Evolutionary conservation across 2,329 filamentous ascomycete species (phyloP).

Genomic region (Diaporthe australafricana): DNA sequence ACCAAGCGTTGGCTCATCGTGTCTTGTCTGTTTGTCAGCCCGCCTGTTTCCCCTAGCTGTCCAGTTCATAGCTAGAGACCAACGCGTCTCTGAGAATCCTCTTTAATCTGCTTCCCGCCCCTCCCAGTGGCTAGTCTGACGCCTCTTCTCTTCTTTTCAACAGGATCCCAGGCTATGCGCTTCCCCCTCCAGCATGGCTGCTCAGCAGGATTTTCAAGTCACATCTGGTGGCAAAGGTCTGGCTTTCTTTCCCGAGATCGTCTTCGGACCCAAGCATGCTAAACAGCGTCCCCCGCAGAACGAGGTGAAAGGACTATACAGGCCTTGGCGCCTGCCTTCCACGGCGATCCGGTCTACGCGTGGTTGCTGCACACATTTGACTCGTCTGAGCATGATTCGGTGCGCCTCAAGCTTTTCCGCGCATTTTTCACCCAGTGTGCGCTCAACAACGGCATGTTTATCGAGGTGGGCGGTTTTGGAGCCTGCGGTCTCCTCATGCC

Average conservation of each 20-base stretch:
- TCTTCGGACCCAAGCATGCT: neutral
- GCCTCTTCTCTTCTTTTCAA: no score
- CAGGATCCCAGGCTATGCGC: no score
- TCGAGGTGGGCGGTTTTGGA: neutral
- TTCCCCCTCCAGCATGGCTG: neutral
- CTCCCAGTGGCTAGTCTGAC: no score
- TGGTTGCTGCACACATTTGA: neutral
- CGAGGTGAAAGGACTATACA: neutral
- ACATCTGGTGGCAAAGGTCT: neutral
- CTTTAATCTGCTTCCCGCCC: no score
- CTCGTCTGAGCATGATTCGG: neutral
- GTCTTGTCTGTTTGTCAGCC: no score
- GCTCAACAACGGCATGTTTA: neutral
- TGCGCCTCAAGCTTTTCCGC: neutral
- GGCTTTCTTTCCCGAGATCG: neutral
- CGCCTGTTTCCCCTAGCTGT: no score
- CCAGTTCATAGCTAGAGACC: no score
- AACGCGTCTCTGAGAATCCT: no score
- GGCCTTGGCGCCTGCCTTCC: neutral
- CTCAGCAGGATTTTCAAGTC: neutral
- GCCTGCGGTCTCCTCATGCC: slow-evolving; percentile 22
- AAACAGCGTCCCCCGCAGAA: neutral
- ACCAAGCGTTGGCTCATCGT: no score
- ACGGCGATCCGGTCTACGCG: slow-evolving; percentile 22
- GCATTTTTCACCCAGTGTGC: slow-evolving; percentile 9